Conservation (phyloP, 129 eudicot genomes). For the Helianthus annuus region HanXRQr2.0-SUNRISE NC_035445.2:54803621-54804120, state of each 20-base stretch:
- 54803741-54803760: too few species aligned
- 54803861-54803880: neutral
- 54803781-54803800: neutral
- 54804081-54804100: slow-evolving; percentile 15
- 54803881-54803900: slow-evolving; percentile 47
- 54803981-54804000: slow-evolving; percentile 82
- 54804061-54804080: neutral
- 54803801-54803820: neutral
- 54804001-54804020: slow-evolving; percentile 94
- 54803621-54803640: too few species aligned
- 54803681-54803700: too few species aligned
- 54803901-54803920: slow-evolving; percentile 84
- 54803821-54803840: too few species aligned
- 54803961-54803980: slow-evolving; percentile 81
- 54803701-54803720: too few species aligned
- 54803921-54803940: slow-evolving; percentile 77
- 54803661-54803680: too few species aligned
- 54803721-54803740: too few species aligned
- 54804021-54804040: slow-evolving; percentile 59
- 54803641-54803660: too few species aligned
- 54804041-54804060: slow-evolving; percentile 32
- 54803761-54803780: too few species aligned
- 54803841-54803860: too few species aligned
- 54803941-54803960: slow-evolving; percentile 80
- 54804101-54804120: neutral